phyloP scores from a whole-genome alignment of 331 rosid genomes.

The Acacia pycnantha region DNA sequence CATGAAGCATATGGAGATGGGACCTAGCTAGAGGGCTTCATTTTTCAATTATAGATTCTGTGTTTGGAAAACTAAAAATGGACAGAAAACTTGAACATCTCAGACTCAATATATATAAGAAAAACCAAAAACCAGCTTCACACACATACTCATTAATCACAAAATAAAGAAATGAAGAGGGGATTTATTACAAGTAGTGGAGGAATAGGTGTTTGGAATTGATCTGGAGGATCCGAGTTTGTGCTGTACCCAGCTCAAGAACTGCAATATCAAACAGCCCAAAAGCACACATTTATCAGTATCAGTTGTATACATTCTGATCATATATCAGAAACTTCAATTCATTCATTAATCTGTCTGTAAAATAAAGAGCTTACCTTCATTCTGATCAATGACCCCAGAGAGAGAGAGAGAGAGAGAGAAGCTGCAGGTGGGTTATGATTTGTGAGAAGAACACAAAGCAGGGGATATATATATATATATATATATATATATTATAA shows the following conservation, averaged over 20 bases:
- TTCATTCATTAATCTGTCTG: not conserved
- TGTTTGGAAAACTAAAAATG: not conserved
- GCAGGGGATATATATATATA: too few relatives aligned
- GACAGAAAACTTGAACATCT: not conserved
- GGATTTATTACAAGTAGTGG: conserved; percentile 35
- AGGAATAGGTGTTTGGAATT: not conserved
- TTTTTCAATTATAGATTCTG: not conserved
- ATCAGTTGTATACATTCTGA: not conserved
- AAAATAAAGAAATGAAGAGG: not conserved
- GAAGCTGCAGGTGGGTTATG: not conserved
- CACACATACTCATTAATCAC: not conserved
- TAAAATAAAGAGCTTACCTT: conserved; percentile 35
- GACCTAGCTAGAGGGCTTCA: not conserved
- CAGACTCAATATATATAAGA: not conserved
- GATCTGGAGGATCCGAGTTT: conserved; percentile 42
- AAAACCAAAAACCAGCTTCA: not conserved
- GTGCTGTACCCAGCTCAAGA: conserved; percentile 75
- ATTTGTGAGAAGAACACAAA: not conserved
- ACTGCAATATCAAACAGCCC: conserved; percentile 41
- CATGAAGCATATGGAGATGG: not conserved
- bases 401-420: not conserved
- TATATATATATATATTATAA: not conserved
- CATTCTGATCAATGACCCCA: conserved; percentile 36
- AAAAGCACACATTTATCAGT: too few relatives aligned
- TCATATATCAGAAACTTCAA: not conserved